Conservation (phyloP, 176 grass and related monocot species). For the Lolium perenne region DNA sequence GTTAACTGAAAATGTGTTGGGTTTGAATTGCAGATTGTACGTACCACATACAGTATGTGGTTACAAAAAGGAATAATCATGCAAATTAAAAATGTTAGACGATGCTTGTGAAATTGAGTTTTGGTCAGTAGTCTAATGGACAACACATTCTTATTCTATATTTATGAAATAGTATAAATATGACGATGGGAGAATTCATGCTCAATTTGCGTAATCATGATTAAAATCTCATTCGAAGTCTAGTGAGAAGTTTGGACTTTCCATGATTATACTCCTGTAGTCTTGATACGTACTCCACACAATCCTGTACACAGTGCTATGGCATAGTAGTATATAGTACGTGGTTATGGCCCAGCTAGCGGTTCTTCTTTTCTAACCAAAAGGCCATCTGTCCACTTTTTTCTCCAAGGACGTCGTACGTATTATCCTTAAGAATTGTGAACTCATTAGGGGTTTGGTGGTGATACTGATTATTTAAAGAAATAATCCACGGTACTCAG, state of each 20-base stretch:
- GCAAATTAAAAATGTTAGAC: too few species aligned
- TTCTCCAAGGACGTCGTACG: neutral
- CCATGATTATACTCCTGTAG: neutral
- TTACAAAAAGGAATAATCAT: too few species aligned
- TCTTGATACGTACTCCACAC: neutral
- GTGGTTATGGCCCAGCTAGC: neutral
- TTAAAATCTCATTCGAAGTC: neutral
- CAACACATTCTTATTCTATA: too few species aligned
- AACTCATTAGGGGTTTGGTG: neutral
- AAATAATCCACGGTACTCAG: neutral
- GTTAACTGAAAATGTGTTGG: too few species aligned
- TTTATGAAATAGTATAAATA: too few species aligned
- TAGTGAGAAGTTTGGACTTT: slow-evolving; percentile 1
- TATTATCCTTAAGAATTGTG: slow-evolving; percentile 22
- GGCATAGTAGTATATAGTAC: too few species aligned
- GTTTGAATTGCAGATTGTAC: neutral
- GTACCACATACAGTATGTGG: neutral
- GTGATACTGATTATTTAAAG: slow-evolving; percentile 5
- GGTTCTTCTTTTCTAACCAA: neutral
- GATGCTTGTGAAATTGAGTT: too few species aligned
- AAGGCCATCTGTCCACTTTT: neutral
- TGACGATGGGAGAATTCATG: too few species aligned
- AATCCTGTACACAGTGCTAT: neutral
- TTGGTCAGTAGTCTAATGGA: too few species aligned
- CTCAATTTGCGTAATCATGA: too few species aligned